Evolutionary conservation across 1,284 basidiomycete species (phyloP).

Genomic region (Lentinus polychrous): DNA sequence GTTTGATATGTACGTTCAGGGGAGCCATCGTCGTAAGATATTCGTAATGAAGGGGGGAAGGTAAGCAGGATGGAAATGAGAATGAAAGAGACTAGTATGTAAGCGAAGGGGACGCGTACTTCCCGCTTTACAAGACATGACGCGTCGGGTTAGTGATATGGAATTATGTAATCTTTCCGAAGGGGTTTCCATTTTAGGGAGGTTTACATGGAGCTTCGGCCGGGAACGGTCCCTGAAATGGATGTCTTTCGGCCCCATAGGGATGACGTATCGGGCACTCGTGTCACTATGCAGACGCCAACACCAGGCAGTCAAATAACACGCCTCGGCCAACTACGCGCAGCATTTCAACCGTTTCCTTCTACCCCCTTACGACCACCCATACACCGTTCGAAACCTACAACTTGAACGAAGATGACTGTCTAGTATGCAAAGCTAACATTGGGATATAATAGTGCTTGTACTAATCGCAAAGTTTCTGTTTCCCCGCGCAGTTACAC

Average conservation of each 20-base stretch:
- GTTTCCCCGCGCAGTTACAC: slow-evolving; percentile 45
- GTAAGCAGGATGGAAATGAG: neutral
- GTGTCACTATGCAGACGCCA: neutral
- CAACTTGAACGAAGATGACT: slow-evolving; percentile 41
- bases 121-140: no score
- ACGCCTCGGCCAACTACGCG: no score
- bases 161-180: no score
- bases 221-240: neutral
- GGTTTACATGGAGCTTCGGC: no score
- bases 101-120: neutral
- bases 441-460: no score
- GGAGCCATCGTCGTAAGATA: slow-evolving; percentile 43
- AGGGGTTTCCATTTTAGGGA: no score
- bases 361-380: no score
- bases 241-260: neutral
- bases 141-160: no score
- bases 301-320: no score
- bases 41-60: neutral
- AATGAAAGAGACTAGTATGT: neutral
- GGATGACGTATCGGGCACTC: slow-evolving; percentile 4
- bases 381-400: no score
- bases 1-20: slow-evolving; percentile 79
- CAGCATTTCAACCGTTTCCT: no score
- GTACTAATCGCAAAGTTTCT: neutral
- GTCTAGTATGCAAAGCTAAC: slow-evolving; percentile 58